These are phyloP conservation scores for Aaosphaeria arxii DNA, from an alignment of 2,329 filamentous ascomycete genomes.

Conservation along the genomic window DNA sequence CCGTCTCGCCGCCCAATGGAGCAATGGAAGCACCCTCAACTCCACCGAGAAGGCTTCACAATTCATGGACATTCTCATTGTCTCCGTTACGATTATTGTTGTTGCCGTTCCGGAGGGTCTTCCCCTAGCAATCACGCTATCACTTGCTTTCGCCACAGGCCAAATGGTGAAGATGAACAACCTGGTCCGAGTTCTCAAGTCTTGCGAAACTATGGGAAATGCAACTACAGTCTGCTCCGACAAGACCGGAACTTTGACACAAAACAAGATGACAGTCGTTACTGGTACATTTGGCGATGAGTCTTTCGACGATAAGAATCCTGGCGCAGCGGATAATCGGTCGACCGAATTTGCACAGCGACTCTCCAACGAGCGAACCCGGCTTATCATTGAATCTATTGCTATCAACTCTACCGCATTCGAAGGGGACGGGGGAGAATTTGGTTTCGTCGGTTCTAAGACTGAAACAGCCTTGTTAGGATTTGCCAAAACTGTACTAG, in stretches of 20 bases:
- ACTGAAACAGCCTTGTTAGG: conserved; percentile 55
- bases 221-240: conserved; percentile 37
- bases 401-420: conserved; percentile 51
- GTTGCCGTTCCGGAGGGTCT: conserved; percentile 40
- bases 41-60: conserved; percentile 31
- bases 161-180: conserved; percentile 36
- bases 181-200: conserved; percentile 32
- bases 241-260: conserved; percentile 36
- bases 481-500: conserved; percentile 49
- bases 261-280: conserved; percentile 43
- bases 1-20: conserved; percentile 32
- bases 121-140: conserved; percentile 24
- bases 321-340: conserved; percentile 43
- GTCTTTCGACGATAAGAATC: conserved; percentile 52
- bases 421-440: conserved; percentile 43
- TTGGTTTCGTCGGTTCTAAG: conserved; percentile 55
- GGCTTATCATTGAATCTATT: conserved; percentile 19
- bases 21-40: conserved; percentile 18
- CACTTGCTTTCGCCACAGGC: conserved; percentile 27
- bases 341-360: conserved; percentile 40
- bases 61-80: conserved; percentile 39
- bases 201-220: conserved; percentile 34
- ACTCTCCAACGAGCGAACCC: conserved; percentile 36
- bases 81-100: conserved; percentile 38
- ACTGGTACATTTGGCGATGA: conserved; percentile 33